Evolutionary conservation across 306 rosid species (phyloP), one percentile per base, ranked within the genome.

Genomic region (Canavalia gladiata): DNA sequence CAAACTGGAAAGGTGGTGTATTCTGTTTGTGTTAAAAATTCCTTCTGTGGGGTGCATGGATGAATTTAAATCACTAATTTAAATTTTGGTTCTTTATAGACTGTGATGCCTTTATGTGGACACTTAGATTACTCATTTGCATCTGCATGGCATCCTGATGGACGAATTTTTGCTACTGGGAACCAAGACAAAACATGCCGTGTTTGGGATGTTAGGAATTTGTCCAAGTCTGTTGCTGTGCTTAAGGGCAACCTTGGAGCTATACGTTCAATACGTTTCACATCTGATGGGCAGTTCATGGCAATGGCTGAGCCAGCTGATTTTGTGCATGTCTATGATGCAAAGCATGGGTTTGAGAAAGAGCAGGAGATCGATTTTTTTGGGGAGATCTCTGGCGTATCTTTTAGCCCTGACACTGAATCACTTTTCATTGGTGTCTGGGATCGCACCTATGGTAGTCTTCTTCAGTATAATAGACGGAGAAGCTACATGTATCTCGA

Each of bases 251-350:
- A 92, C 78, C 88, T 92, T 33, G 95, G 97, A 80, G 97, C 97
- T 34, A 88, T 90, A 57, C 89, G 95, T n/a, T 90, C 94, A 0
- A 91, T 92, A 54, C 87, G 95, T 7, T 90, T 87, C 84, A 78
- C 92, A 59, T 90, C 94, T 33, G 95, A 90, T 74, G 97, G 95
- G 3, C 89, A 63, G 58, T 87, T 85, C 85, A 90, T 92, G 97
- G 91, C 90, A 81, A 92, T 87, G 88, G 95, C 94, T 7, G 97
- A 92, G 86, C 91, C 97, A 7, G 97, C 97, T 12, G 97, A 92
- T 84, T 92, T 90, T 57, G 95, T 92, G 67, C 97, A 92, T 25
- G 89, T 92, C 8, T 92, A 86, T 74, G 95, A 92, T 54, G 91
- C 79, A 82, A 88, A 88, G 79, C 72, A 64, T 35, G 93, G 95